Base-by-base conservation (phyloP, 768 basidiomycete species). In the Boletales sp. region DNA sequence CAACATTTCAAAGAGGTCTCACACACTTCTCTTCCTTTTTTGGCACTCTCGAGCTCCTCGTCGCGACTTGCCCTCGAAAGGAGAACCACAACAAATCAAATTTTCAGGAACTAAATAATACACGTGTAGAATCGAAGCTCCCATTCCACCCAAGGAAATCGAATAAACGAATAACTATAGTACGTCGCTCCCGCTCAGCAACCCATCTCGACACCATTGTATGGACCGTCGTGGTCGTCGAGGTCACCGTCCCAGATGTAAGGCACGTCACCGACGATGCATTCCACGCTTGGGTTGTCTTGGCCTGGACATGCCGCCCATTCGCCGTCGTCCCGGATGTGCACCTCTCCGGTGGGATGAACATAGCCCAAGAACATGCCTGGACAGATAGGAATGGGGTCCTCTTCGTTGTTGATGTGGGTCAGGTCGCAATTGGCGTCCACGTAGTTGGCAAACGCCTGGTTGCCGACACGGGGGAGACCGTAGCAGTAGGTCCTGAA, bases 301-400 rank as follows among this genome's bases (percentile, higher is more conserved):
- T 84, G 77, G 5, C 84, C 62, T 63, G n/a, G 74, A 54, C 85
- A 87, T 8, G 66, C 50, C 18, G 73, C 63, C 84, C 84, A 87
- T 15, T 66, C 62, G 0, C 69, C 72, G 3, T 69, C 71, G 37
- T 76, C 72, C 49, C 72, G 61, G 13, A 77, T 75, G 51, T 77
- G 76, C 4, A 71, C 63, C 50, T 78, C 76, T 8, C 74, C 74
- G 0, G 62, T 51, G 3, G 74, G 61, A 41, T 78, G 75, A 8
- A 60, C 64, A 45, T 64, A 78, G 17, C 63, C 74, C 47, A 76
- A n/a, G 63, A 70, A 72, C 55, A 37, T 59, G 7, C 61, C 59
- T 5, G 71, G 71, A 28, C 37, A 44, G 46, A 58, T 71, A 2
- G 76, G 76, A 15, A 77, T 55, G 0, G 67, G 62, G 46, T 77